Evolutionary conservation across 345 rosid genomes (phyloP).

Genomic region (Pseudoturritis turrita): DNA sequence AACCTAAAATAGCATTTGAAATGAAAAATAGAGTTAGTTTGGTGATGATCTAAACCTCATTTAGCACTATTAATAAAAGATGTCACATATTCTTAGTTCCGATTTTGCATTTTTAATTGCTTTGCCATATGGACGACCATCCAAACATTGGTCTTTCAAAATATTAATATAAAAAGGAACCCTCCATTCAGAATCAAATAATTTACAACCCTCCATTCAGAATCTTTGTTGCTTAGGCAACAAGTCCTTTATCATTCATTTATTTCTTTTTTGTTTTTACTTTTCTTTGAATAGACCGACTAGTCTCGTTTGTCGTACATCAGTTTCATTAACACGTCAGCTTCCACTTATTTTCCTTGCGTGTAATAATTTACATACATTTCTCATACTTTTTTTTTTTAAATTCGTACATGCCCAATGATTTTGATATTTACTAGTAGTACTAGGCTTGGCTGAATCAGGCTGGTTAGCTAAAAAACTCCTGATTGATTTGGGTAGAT

Average conservation of each 20-base stretch:
- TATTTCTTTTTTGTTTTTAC: not conserved
- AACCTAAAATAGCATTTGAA: too few relatives aligned
- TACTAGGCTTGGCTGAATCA: not conserved
- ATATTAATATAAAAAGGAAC: not conserved
- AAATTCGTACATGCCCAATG: not conserved
- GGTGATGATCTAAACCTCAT: not conserved
- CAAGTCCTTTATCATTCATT: slow-evolving; percentile 12
- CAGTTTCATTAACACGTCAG: slow-evolving; percentile 1
- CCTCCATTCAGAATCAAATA: slow-evolving; percentile 7
- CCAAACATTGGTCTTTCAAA: not conserved
- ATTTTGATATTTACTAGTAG: not conserved
- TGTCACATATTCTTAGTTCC: not conserved
- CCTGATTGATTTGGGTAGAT: too few relatives aligned
- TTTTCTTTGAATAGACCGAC: slow-evolving; percentile 20
- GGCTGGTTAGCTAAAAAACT: not conserved
- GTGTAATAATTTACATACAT: not conserved
- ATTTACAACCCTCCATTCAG: slow-evolving; percentile 15
- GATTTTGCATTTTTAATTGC: not conserved
- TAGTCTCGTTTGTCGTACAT: not conserved
- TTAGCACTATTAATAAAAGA: not conserved
- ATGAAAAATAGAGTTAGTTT: too few relatives aligned
- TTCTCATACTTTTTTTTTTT: not conserved
- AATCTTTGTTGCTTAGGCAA: slow-evolving; percentile 22
- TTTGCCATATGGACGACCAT: not conserved
- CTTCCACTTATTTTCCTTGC: slow-evolving; percentile 21